These are phyloP conservation scores for Phytomonas sp. DNA, from an alignment of 208 protist species.

Conservation along the genomic window DNA sequence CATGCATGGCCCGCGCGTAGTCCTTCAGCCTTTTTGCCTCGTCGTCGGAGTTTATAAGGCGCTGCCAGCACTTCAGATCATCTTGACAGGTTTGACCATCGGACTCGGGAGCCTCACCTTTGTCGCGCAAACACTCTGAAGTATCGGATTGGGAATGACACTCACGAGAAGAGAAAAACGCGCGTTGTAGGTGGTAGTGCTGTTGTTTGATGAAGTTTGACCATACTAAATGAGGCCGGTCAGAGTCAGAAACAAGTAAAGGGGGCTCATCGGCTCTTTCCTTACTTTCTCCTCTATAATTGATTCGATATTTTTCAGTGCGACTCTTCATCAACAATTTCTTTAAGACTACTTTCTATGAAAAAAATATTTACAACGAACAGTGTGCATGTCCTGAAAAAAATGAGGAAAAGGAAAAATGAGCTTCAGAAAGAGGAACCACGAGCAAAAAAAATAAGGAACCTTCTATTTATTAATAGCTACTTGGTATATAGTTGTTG, in stretches of 20 bases:
- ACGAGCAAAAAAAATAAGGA: not conserved
- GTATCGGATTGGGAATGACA: not conserved
- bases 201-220: slow-evolving; percentile 40
- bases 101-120: not conserved
- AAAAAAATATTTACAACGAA: not conserved
- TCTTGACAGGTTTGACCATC: not conserved
- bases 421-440: too few relatives aligned
- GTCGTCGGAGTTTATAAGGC: slow-evolving; percentile 18
- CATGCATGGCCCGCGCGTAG: slow-evolving; percentile 64
- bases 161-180: slow-evolving; percentile 5
- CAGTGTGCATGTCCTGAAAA: not conserved
- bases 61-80: slow-evolving; percentile 24
- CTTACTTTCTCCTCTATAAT: not conserved
- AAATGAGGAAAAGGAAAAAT: not conserved
- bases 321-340: not conserved
- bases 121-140: not conserved
- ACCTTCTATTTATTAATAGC: not conserved
- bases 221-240: slow-evolving; percentile 16
- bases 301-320: not conserved
- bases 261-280: not conserved
- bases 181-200: slow-evolving; percentile 35
- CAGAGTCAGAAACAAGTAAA: not conserved
- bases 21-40: slow-evolving; percentile 20
- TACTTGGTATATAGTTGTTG: not conserved
- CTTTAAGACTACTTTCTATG: not conserved